A percentile compares a stretch with the other conserved stretches of the same genome.
phyloP scores from a whole-genome alignment of 148 eudicot genomes.

The Arbutus unedo region DNA sequence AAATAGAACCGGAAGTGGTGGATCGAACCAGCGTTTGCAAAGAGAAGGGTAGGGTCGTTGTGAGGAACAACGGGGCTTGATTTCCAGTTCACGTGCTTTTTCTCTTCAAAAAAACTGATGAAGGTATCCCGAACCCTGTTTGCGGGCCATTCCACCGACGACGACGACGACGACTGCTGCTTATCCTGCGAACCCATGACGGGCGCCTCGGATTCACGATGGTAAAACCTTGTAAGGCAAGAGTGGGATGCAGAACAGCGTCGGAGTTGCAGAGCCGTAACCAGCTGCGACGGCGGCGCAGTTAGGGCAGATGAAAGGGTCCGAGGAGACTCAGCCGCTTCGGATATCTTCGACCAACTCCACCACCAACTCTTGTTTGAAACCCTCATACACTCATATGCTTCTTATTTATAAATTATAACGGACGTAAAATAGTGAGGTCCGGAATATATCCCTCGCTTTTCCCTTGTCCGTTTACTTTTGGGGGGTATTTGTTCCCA shows the following conservation, averaged over 20 bases:
- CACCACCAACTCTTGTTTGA: neutral
- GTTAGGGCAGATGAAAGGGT: neutral
- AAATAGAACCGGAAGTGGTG: no score
- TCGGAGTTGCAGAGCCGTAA: neutral
- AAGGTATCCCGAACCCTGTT: conserved; percentile 60
- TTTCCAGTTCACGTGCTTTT: conserved; percentile 58
- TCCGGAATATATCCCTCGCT: neutral
- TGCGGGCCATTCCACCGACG: conserved; percentile 66
- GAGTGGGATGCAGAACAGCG: neutral
- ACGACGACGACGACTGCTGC: neutral
- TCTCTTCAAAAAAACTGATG: conserved; percentile 52
- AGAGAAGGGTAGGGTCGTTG: conserved; percentile 90
- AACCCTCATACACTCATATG: neutral
- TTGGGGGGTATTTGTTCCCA: no score
- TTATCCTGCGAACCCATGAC: conserved; percentile 30
- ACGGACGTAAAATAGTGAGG: neutral
- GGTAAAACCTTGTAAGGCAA: neutral
- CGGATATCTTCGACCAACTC: neutral
- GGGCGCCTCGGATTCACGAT: neutral
- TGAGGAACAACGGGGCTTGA: conserved; percentile 96
- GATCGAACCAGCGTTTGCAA: conserved; percentile 87
- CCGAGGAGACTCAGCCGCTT: neutral
- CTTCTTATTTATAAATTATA: neutral
- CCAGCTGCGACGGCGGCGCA: neutral
- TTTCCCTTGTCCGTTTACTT: no score